Base-by-base conservation (phyloP, 352 stramenopile genomes). In the Thalassiosira ordinaria region DNA sequence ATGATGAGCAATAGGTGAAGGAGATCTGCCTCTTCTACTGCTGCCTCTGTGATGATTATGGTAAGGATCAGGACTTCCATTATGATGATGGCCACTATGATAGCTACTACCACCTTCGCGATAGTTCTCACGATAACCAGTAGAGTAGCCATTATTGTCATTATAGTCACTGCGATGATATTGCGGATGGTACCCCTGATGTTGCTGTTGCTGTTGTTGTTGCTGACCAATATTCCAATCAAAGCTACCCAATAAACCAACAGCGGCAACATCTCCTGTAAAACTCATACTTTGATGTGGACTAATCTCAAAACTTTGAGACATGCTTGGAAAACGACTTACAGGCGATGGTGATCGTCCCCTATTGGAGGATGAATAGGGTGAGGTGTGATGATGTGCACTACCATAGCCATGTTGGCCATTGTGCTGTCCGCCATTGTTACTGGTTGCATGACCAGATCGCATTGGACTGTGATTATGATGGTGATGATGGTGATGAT, bases 191-290 rank as follows among this genome's bases (percentile, higher is more conserved):
- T 47, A 47, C 4, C 8, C 24, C 20, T 53, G 20, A 41, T 64
- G 29, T 1, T 66, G 57, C 33, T 18, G 9, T 6, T 66, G 24
- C 49, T 51, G 24, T 0, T 51, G 56, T 14, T 66, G 46, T 9
- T 37, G 57, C 57, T 63, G 35, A n/a, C 39, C 39, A 5, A 59
- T 27, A 22, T 71, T 71, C 46, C 46, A 61, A 33, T 71, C 62
- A 47, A 71, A 71, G 61, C 61, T 59, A 46, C 53, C 63, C 63
- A 72, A 49, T 29, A 44, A 53, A 39, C 29, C 61, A 24, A 37
- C 4, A 22, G 3, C 14, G 18, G 14, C 31, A 22, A 44, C 53
- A 8, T 63, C 29, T 26, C 29, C 29, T 13, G 27, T 1, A 33
- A 63, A 63, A 22, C 56, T 62, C 35, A 61, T 52, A 26, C 51